Percentiles rank a stretch among this genome's conserved stretches.
These are phyloP conservation scores for Penstemon eatonii DNA, from an alignment of 257 asterid genomes.

Conservation along the genomic window DNA sequence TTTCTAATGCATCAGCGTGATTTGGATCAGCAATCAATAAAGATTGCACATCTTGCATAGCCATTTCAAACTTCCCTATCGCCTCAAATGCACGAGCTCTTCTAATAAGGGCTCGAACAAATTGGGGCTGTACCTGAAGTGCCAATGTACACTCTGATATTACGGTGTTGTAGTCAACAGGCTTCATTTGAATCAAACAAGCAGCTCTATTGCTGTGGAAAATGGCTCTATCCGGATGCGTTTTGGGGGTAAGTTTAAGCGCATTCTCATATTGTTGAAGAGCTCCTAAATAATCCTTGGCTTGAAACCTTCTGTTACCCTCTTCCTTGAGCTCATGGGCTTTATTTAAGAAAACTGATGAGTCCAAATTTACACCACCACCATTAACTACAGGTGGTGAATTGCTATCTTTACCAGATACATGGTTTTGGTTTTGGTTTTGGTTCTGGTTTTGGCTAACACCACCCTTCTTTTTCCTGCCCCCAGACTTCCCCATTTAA, in stretches of 20 bases:
- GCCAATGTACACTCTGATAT: slow-evolving; percentile 77
- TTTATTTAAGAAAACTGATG: slow-evolving; percentile 62
- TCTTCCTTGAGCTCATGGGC: slow-evolving; percentile 96
- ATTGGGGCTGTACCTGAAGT: slow-evolving; percentile 76
- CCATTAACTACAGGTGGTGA: slow-evolving; percentile 56
- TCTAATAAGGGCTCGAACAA: slow-evolving; percentile 66
- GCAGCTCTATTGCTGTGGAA: slow-evolving; percentile 97
- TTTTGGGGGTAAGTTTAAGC: slow-evolving; percentile 72
- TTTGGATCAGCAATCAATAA: slow-evolving; percentile 66
- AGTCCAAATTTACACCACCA: slow-evolving; percentile 54
- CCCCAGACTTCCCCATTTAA: slow-evolving; percentile 91
- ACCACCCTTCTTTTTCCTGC: slow-evolving; percentile 73
- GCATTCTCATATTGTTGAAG: slow-evolving; percentile 80
- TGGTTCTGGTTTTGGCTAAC: slow-evolving; percentile 33
- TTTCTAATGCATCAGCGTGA: slow-evolving; percentile 69
- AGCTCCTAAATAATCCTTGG: slow-evolving; percentile 74
- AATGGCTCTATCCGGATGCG: slow-evolving; percentile 84
- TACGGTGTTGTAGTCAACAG: slow-evolving; percentile 83
- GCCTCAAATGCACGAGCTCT: slow-evolving; percentile 94
- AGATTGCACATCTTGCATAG: slow-evolving; percentile 76
- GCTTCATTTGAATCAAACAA: slow-evolving; percentile 96
- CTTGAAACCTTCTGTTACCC: slow-evolving; percentile 83
- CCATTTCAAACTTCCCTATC: slow-evolving; percentile 72
- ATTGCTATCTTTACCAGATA: slow-evolving; percentile 28
- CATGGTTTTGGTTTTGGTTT: slow-evolving; percentile 39